A percentile compares a stretch with the other conserved stretches of the same genome.
These are phyloP conservation scores for Phlebiopsis flavidoalba DNA, from an alignment of 768 basidiomycete species.

Conservation along the genomic window DNA sequence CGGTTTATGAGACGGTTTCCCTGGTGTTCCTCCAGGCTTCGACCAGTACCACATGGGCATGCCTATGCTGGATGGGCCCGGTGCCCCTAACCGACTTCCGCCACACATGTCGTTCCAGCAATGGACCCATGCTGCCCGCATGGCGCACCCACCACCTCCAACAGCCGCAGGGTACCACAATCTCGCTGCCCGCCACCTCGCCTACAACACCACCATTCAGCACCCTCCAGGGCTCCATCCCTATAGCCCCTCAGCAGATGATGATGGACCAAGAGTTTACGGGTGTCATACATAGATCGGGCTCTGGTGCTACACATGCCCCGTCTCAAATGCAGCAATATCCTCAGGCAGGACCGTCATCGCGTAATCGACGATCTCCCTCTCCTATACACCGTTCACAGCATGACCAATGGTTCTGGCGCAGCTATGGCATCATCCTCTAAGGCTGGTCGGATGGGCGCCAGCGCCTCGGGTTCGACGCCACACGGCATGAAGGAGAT, in stretches of 20 bases:
- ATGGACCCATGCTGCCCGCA: constrained; percentile 6
- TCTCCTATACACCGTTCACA: constrained; percentile 22
- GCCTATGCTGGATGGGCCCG: constrained; percentile 15
- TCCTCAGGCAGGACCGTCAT: constrained; percentile 15
- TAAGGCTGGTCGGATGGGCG: constrained; percentile 12
- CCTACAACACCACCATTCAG: constrained; percentile 19
- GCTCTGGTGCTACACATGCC: constrained; percentile 8
- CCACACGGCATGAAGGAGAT: constrained; percentile 7
- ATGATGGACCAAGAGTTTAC: constrained; percentile 21
- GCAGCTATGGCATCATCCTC: constrained; percentile 13
- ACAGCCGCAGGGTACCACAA: constrained; percentile 15
- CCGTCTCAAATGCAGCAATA: constrained; percentile 13
- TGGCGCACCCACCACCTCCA: constrained; percentile 3
- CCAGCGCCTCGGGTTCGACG: constrained; percentile 3
- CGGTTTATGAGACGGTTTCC: not conserved
- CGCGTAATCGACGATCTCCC: constrained; percentile 20
- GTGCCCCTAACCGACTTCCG: constrained; percentile 10
- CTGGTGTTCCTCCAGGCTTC: constrained; percentile 10
- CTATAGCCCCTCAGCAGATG: constrained; percentile 16
- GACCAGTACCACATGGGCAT: constrained; percentile 17
- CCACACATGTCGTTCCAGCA: constrained; percentile 12
- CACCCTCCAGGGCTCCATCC: constrained; percentile 17
- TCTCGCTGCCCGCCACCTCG: constrained; percentile 13
- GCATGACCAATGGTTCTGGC: constrained; percentile 12
- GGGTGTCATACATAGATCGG: constrained; percentile 14